A percentile compares a stretch with the other conserved stretches of the same genome.
Conservation (phyloP, 768 basidiomycete genomes). For the Mycena maculata region DNA sequence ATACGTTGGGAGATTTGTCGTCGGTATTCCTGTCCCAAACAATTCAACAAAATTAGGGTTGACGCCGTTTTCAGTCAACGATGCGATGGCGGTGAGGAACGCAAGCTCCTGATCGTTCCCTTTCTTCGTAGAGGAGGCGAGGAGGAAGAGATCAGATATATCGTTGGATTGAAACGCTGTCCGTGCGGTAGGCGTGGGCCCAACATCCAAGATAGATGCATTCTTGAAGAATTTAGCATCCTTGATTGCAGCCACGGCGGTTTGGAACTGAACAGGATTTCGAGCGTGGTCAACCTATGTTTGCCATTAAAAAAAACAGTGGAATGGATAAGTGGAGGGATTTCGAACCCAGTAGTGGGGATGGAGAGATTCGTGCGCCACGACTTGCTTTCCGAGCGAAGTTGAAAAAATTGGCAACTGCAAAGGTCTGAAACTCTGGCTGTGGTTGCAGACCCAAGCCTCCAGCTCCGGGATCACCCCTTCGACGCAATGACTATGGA, state of each 20-base stretch:
- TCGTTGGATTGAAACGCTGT: constrained; percentile 44
- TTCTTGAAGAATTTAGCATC: constrained; percentile 35
- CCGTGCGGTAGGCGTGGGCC: constrained; percentile 49
- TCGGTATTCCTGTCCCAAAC: constrained; percentile 36
- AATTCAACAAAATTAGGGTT: constrained; percentile 42
- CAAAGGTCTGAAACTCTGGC: constrained; percentile 32
- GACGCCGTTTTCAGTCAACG: constrained; percentile 43
- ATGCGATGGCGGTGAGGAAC: constrained; percentile 43
- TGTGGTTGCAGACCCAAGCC: constrained; percentile 44
- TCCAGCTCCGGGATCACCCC: constrained; percentile 34
- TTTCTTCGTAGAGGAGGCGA: constrained; percentile 44
- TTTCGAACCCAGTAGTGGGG: constrained; percentile 47
- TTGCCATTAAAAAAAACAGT: constrained; percentile 2
- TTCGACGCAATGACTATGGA: constrained; percentile 50
- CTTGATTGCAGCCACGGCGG: constrained; percentile 39
- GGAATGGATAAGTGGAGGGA: neutral
- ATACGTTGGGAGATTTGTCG: constrained; percentile 48
- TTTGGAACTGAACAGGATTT: constrained; percentile 45
- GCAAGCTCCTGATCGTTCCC: constrained; percentile 48
- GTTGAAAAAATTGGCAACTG: constrained; percentile 47
- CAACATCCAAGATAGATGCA: constrained; percentile 48
- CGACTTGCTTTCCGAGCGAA: constrained; percentile 41
- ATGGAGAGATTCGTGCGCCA: constrained; percentile 36
- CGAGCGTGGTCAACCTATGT: constrained; percentile 48
- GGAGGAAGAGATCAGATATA: constrained; percentile 36